These are phyloP conservation scores for Chionographis japonica DNA, from an alignment of 106 monocot genomes.

Conservation along the genomic window DNA sequence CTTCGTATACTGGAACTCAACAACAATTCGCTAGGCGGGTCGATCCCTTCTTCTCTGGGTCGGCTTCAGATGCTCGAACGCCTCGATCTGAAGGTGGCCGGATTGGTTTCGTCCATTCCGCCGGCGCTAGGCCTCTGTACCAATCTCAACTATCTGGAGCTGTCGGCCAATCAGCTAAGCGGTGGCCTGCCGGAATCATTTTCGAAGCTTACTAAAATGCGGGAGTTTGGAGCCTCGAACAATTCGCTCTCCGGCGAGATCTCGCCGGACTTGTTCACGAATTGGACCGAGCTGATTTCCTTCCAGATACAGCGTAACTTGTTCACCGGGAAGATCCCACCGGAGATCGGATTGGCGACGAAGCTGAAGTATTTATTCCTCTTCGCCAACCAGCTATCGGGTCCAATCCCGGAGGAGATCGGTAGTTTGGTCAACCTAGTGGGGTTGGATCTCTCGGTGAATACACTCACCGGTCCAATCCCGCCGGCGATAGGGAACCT, in stretches of 20 bases:
- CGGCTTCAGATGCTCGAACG: conserved; percentile 28
- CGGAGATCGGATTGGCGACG: conserved; percentile 33
- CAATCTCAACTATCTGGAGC: conserved; percentile 35
- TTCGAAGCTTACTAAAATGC: conserved; percentile 32
- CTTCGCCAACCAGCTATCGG: conserved; percentile 34
- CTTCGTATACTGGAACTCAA: conserved; percentile 35
- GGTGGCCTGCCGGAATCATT: conserved; percentile 44
- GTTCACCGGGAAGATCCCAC: conserved; percentile 36
- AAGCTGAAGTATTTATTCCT: conserved; percentile 22
- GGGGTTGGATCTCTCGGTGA: conserved; percentile 29
- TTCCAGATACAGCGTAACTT: conserved; percentile 47
- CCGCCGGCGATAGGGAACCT: conserved; percentile 46
- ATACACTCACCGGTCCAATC: conserved; percentile 41
- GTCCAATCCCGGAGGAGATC: conserved; percentile 37
- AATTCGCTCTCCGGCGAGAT: conserved; percentile 49
- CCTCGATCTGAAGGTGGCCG: conserved; percentile 14
- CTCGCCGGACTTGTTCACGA: conserved; percentile 18
- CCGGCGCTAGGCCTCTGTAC: conserved; percentile 43
- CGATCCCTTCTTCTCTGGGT: conserved; percentile 49
- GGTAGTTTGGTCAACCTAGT: conserved; percentile 34
- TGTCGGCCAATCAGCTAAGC: conserved; percentile 34
- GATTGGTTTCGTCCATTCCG: conserved; percentile 43
- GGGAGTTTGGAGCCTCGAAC: conserved; percentile 30
- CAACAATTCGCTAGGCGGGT: conserved; percentile 32
- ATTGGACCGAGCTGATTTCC: conserved; percentile 40